Conservation (phyloP, 1,284 basidiomycete genomes). For the Leucoagaricus sp. region DNA sequence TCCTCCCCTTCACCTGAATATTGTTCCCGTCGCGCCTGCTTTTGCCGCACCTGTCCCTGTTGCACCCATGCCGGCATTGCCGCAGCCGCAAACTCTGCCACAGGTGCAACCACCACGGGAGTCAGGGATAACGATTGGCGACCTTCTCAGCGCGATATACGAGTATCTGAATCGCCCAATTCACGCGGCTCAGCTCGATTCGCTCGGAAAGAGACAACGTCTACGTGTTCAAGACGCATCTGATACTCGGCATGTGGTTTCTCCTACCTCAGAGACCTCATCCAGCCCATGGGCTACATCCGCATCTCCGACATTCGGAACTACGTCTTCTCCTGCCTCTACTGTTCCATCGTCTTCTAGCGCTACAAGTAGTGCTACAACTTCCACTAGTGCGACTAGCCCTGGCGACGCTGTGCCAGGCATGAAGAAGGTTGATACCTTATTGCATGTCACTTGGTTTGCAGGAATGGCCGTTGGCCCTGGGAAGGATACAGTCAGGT, state of each 20-base stretch:
- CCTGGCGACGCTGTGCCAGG: background rate
- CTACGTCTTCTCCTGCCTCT: background rate
- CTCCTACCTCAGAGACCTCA: background rate
- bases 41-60: no score
- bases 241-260: constrained; percentile 26
- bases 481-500: background rate
- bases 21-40: no score
- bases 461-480: background rate
- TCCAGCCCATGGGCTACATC: background rate
- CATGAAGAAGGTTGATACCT: background rate
- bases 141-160: constrained; percentile 48
- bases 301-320: background rate
- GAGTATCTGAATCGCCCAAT: constrained; percentile 37
- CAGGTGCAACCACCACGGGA: background rate
- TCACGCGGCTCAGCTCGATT: constrained; percentile 41
- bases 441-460: constrained; percentile 1
- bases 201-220: constrained; percentile 41
- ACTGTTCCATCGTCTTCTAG: background rate
- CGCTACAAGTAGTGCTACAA: background rate
- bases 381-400: background rate
- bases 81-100: no score
- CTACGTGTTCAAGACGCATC: constrained; percentile 40
- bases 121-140: constrained; percentile 42
- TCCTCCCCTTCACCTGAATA: background rate
- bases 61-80: background rate